Base-by-base conservation (phyloP, 2,329 filamentous ascomycete species). In the Phialocephala subalpina region DNA sequence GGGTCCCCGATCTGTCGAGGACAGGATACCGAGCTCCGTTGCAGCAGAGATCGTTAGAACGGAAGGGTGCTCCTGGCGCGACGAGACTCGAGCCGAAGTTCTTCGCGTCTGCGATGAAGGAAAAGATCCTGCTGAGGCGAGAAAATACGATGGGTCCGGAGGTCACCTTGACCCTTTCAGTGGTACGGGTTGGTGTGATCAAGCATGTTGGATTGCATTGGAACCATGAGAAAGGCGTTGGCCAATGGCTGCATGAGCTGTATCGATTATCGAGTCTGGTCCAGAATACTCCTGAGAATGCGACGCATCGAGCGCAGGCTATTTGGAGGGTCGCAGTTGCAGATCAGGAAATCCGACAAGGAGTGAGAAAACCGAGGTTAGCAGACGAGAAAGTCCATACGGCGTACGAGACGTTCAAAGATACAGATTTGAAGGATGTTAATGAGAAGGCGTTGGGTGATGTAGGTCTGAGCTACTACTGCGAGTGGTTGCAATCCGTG, bases 1-100 rank as follows among this genome's bases (percentile, higher is more conserved):
- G 69, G 68, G 67, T 66, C 3, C 69, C 60, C 25, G 61, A 70
- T 45, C 65, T 60, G 65, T 62, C 60, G 27, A 40, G 38, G 11
- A 40, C 42, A 22, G 29, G 38, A 49, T 63, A 58, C 57, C 56
- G 58, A 25, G 9, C 38, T 33, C 67, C 64, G 40, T 29, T 67
- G 8, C 65, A 69, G 27, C 56, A 69, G 33, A 42, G 65, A 47
- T 61, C 65, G n/a, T 55, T 67, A 20, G 49, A 63, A 6, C 45
- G 59, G 35, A 29, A n/a, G 18, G 35, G 58, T 11, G 25, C 25
- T 22, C 22, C 66, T 49, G n/a, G 29, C 16, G 33, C 27, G 36
- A 62, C 53, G 33, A n/a, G 33, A 4, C 33, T 67, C 25, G 52
- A 67, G 49, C 67, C 65, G 9, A 65, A 47, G 14, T 67, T 67